These are phyloP conservation scores for Cladorrhinum sp. DNA, from an alignment of 2,329 filamentous ascomycete genomes.

Conservation along the genomic window DNA sequence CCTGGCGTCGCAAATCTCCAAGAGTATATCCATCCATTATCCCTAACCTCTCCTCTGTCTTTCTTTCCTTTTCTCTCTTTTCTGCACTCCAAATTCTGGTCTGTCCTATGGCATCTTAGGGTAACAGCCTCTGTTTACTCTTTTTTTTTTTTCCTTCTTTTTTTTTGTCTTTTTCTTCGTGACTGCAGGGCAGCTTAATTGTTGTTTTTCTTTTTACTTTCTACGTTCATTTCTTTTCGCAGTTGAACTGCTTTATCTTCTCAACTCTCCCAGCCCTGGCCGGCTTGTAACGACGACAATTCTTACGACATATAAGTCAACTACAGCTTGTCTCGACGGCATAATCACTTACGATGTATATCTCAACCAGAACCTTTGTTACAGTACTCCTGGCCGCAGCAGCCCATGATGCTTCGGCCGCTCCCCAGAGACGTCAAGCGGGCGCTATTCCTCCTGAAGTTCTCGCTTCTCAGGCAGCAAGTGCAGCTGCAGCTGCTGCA, in stretches of 20 bases:
- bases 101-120: conserved; percentile 3
- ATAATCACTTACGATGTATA: conserved; percentile 22
- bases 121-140: background rate
- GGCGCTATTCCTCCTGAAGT: conserved; percentile 19
- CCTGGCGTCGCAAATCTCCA: conserved; percentile 23
- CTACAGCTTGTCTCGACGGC: conserved; percentile 9
- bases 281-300: conserved; percentile 3
- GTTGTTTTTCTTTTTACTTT: conserved; percentile 22
- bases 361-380: conserved; percentile 25
- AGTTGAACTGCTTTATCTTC: conserved; percentile 16
- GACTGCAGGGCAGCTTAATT: conserved; percentile 29
- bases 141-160: conserved; percentile 13
- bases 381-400: conserved; percentile 26
- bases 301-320: background rate
- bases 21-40: conserved; percentile 21
- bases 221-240: conserved; percentile 10
- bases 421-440: conserved; percentile 10
- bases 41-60: conserved; percentile 10
- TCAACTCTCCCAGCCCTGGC: background rate
- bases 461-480: conserved; percentile 18
- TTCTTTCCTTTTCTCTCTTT: conserved; percentile 10
- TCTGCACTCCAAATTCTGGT: conserved; percentile 6
- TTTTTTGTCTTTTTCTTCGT: conserved; percentile 21
- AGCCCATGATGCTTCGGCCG: conserved; percentile 24
- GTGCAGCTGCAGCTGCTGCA: conserved; percentile 18